A percentile compares a stretch with the other conserved stretches of the same genome.
These are phyloP conservation scores for Oryza glumipatula DNA, from an alignment of 176 grass and related monocot genomes.

Conservation along the genomic window DNA sequence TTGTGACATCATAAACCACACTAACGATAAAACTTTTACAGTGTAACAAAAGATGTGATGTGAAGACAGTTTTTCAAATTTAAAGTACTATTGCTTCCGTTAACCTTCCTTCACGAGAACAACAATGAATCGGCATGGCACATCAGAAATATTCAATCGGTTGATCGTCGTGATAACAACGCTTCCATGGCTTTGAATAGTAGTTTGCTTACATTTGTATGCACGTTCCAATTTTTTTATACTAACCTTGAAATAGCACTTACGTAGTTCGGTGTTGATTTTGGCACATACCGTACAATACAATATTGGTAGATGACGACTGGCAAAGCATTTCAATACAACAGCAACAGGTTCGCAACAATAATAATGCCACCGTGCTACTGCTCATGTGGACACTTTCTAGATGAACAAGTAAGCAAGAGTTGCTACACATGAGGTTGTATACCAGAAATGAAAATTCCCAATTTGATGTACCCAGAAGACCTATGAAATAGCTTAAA, in stretches of 20 bases:
- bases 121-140: background rate
- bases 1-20: background rate
- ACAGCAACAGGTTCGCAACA: background rate
- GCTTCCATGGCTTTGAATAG: constrained; percentile 8
- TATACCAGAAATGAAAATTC: background rate
- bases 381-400: background rate
- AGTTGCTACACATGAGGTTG: background rate
- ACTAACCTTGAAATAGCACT: background rate
- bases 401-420: background rate
- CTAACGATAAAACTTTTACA: background rate
- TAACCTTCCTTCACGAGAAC: background rate
- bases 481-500: background rate
- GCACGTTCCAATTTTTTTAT: background rate
- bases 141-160: background rate
- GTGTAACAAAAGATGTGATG: too few relatives aligned
- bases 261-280: constrained; percentile 4
- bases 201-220: background rate
- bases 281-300: background rate
- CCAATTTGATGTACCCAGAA: background rate
- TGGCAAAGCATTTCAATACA: background rate
- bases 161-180: background rate
- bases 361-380: background rate
- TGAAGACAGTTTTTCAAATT: background rate
- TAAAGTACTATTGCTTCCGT: background rate
- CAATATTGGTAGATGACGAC: background rate